Evolutionary conservation across 805 yeast species (phyloP), one percentile per base, ranked within the genome.

Genomic region (Barnettozyma sucrosica): DNA sequence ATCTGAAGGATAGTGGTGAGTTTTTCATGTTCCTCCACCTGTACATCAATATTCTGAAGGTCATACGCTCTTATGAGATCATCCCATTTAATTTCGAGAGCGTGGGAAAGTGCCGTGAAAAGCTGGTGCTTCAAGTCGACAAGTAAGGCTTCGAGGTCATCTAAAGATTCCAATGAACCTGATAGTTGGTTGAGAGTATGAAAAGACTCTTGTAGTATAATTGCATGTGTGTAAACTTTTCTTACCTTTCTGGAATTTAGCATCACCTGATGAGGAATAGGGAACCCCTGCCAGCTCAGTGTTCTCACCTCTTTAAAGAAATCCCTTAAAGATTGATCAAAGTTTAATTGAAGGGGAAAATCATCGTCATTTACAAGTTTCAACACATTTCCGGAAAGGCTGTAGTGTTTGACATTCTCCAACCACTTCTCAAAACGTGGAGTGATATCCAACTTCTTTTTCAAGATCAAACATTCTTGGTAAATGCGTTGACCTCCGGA

Each of bases 401-500:
- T 18, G 13, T 52, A 45, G 5, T 57, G 50, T 1, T 60, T 37
- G 5, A 66, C 61, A 1, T 63, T 56, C 1, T 51, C 44, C 0
- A 76, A 43, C 93, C 95, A 89, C 2, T 61, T 57, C 0, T 69
- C 63, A 44, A 72, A 75, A 0, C 75, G 54, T 0, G 46, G 50
- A 24, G 71, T 63, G 0, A 79, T 58, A 43, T 82, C 69, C 10
- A 81, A 62, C 42, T 72, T 76, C 21, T 68, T 63, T n/a, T 69
- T 56, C 42, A 85, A 68, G 0, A 67, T 62, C 2, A 61, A 54
- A 21, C 78, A 70, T 50, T 79, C 86, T 2, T 68, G 61, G 10
- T 74, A 67, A 1, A 92, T 75, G 51, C 74, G 77, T 45, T 72
- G 75, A 0, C 96, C 97, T 45, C 82, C 89, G 2, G 82, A 75